A percentile compares a stretch with the other conserved stretches of the same genome.
Conservation (phyloP, 78 protist species). For the Chrysochromulina parva region DNA sequence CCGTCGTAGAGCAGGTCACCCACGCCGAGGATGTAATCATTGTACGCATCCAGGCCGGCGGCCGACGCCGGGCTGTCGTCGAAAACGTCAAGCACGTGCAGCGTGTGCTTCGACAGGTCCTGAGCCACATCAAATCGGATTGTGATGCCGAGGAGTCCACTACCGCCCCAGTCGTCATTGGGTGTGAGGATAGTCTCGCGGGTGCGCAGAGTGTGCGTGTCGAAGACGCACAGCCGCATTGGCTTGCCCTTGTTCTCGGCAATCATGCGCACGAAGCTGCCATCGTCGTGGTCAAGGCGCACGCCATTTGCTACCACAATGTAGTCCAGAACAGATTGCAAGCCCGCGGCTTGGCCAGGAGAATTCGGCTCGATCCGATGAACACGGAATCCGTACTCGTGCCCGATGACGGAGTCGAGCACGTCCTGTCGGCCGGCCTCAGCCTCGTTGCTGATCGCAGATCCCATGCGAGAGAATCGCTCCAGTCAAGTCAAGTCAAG, state of each 20-base stretch:
- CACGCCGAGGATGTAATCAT: constrained; percentile 76
- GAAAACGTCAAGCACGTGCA: constrained; percentile 69
- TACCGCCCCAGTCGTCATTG: constrained; percentile 79
- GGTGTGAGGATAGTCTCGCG: constrained; percentile 53
- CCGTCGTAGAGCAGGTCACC: constrained; percentile 64
- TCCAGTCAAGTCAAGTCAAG: no score
- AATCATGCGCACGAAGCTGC: constrained; percentile 47
- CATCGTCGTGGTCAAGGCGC: constrained; percentile 65
- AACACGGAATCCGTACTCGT: constrained; percentile 6
- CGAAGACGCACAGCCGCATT: constrained; percentile 55
- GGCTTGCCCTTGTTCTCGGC: constrained; percentile 18
- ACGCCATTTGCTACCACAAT: constrained; percentile 65
- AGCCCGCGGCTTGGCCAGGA: constrained; percentile 63
- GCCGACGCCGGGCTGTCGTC: constrained; percentile 71
- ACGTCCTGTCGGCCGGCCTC: no score
- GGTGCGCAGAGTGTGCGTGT: constrained; percentile 37
- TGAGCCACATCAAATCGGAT: constrained; percentile 70
- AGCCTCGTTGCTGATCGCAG: no score
- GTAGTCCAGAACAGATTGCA: constrained; percentile 76
- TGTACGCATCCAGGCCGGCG: constrained; percentile 62
- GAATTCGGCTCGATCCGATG: constrained; percentile 57
- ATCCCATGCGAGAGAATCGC: no score
- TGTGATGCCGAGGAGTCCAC: constrained; percentile 74
- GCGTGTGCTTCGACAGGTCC: constrained; percentile 68
- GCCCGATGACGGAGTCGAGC: background rate